Conservation (phyloP, 2,329 filamentous ascomycete species). For the Beauveria sp. region DNA sequence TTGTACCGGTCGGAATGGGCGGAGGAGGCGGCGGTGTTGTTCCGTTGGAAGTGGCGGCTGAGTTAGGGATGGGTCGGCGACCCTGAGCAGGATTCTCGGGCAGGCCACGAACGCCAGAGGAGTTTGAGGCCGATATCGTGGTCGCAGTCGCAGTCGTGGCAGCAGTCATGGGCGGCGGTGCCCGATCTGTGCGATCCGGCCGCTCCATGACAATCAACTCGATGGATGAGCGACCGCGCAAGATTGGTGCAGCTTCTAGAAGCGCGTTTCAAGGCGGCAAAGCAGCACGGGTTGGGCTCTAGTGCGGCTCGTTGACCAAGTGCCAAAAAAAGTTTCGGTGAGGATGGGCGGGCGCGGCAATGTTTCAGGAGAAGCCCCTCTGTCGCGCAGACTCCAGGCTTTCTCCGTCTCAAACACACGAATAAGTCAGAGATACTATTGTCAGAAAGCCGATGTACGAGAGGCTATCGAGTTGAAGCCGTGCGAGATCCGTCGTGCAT, state of each 20-base stretch:
- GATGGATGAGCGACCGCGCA: conserved; percentile 17
- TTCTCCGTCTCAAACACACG: conserved; percentile 2
- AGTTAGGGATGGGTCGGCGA: conserved; percentile 32
- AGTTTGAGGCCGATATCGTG: background rate
- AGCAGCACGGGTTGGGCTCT: background rate
- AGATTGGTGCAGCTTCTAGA: conserved; percentile 15
- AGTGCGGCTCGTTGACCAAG: conserved; percentile 1
- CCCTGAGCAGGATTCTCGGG: conserved; percentile 33
- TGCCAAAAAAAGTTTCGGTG: conserved; percentile 9
- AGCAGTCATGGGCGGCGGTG: conserved; percentile 14
- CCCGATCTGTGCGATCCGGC: conserved; percentile 16
- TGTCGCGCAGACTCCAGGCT: conserved; percentile 4
- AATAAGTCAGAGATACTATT: background rate
- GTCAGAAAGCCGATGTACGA: background rate
- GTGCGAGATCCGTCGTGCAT: background rate
- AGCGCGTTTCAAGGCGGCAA: conserved; percentile 13
- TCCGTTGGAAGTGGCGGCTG: conserved; percentile 32
- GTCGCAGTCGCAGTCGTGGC: conserved; percentile 3
- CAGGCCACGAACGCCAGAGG: conserved; percentile 23
- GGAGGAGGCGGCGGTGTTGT: conserved; percentile 34
- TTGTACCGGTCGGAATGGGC: conserved; percentile 40
- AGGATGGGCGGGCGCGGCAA: conserved; percentile 1
- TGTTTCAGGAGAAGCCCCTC: conserved; percentile 12
- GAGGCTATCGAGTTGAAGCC: conserved; percentile 4
- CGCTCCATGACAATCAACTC: conserved; percentile 24